phyloP scores from a whole-genome alignment of 2,329 filamentous ascomycete genomes.

The Dryadomyces sulphureus region DNA sequence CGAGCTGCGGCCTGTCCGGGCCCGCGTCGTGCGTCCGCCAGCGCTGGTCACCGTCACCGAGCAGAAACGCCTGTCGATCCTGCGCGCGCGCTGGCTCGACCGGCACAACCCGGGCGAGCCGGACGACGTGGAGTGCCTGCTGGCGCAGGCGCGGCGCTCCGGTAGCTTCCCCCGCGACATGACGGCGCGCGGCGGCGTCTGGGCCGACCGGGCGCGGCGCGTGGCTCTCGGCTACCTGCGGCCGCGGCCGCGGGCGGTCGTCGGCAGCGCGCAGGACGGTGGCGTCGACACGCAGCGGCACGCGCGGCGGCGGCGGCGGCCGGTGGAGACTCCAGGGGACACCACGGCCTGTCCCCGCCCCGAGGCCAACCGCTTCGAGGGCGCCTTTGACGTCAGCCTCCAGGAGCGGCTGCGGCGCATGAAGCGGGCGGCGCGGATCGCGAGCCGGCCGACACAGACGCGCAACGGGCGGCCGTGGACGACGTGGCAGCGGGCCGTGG shows the following conservation, averaged over 20 bases:
- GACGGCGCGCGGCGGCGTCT: conserved; percentile 2
- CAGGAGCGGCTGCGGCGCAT: neutral
- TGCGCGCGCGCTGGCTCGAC: conserved; percentile 5
- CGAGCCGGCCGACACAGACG: neutral
- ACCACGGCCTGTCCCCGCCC: neutral
- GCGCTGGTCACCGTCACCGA: neutral
- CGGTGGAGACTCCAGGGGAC: neutral
- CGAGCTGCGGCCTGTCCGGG: neutral
- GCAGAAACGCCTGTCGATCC: neutral
- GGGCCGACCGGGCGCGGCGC: conserved; percentile 10
- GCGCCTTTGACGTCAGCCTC: neutral
- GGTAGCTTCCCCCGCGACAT: neutral
- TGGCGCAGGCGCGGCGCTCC: neutral
- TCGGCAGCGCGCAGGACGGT: conserved; percentile 3
- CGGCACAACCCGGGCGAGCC: neutral
- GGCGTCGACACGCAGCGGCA: conserved; percentile 3
- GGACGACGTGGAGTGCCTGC: conserved; percentile 5
- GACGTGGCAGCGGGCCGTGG: neutral
- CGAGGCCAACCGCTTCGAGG: neutral
- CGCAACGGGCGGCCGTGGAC: neutral
- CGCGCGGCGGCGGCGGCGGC: conserved; percentile 2
- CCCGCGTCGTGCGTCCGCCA: neutral
- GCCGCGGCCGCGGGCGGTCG: conserved; percentile 7
- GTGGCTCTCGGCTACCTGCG: conserved; percentile 6
- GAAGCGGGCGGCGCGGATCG: neutral